These are phyloP conservation scores for Aegilops umbellulata DNA, from an alignment of 176 grass and related monocot species.

Conservation along the genomic window DNA sequence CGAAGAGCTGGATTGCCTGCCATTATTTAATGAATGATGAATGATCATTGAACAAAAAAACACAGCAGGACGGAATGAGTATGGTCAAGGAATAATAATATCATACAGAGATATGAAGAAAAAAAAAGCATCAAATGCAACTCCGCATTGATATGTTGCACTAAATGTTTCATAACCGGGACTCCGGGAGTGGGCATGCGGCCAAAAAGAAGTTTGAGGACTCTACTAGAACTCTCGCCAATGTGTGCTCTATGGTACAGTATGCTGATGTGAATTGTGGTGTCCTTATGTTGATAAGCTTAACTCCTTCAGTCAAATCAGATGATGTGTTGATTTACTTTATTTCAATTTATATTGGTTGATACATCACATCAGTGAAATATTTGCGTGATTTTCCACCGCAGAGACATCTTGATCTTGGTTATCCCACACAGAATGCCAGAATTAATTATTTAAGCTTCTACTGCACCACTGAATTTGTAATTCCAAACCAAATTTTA, in stretches of 20 bases:
- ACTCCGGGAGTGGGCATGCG: not conserved
- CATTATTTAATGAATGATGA: not conserved
- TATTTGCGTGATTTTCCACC: not conserved
- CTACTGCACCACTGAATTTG: not conserved
- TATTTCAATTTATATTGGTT: not conserved
- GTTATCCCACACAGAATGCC: not conserved
- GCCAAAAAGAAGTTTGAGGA: not conserved
- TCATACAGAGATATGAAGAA: not conserved
- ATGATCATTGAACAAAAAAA: not conserved
- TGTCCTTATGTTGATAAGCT: not conserved
- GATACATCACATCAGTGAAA: not conserved
- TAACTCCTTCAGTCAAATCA: slow-evolving; percentile 2
- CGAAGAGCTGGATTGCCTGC: slow-evolving; percentile 88
- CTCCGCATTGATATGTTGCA: not conserved
- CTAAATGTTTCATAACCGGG: not conserved
- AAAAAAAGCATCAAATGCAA: not conserved
- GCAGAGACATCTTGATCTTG: not conserved
- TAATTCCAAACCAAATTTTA: not conserved
- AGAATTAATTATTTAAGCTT: not conserved
- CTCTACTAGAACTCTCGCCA: not conserved
- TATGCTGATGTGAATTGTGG: not conserved
- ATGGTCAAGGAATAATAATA: not conserved
- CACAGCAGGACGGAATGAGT: not conserved
- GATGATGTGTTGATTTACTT: not conserved
- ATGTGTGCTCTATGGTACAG: not conserved